Conservation (phyloP, 2,329 filamentous ascomycete genomes). For the Epichloe coenophiala region DNA sequence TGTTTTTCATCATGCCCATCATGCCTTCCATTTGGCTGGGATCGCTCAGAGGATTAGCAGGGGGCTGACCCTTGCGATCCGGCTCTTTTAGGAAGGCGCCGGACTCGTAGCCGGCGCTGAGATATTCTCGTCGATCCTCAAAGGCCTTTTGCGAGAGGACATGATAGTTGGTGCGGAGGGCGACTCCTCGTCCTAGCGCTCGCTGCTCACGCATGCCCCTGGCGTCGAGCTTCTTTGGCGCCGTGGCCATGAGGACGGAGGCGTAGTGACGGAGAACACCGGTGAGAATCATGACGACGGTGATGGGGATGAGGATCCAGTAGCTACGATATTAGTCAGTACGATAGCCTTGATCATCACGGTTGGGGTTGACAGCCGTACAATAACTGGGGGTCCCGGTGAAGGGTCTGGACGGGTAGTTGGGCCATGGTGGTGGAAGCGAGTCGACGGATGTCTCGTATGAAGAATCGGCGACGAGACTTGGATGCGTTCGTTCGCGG, state of each 20-base stretch:
- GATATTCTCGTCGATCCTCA: constrained; percentile 62
- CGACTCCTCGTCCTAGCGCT: constrained; percentile 69
- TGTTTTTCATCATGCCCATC: constrained; percentile 99
- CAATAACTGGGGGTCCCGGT: constrained; percentile 94
- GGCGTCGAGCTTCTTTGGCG: constrained; percentile 70
- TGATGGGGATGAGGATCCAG: constrained; percentile 97
- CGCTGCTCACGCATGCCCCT: constrained; percentile 75
- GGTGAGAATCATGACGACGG: constrained; percentile 93
- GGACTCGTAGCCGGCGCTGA: constrained; percentile 70
- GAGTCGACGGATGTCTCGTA: constrained; percentile 5
- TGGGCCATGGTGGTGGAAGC: constrained; percentile 53
- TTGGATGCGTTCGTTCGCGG: background rate
- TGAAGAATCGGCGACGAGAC: background rate
- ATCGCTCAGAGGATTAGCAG: constrained; percentile 88
- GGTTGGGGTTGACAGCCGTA: constrained; percentile 31
- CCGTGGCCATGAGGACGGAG: constrained; percentile 72
- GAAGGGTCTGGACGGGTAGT: constrained; percentile 83
- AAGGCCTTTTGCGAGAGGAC: constrained; percentile 70
- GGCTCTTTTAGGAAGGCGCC: constrained; percentile 85
- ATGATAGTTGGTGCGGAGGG: constrained; percentile 70
- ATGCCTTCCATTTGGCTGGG: constrained; percentile 97
- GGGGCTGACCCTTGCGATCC: constrained; percentile 75
- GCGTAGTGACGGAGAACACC: constrained; percentile 94
- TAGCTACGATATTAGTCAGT: constrained; percentile 46
- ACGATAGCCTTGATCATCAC: background rate